phyloP scores from a whole-genome alignment of 139 green algal genomes.

The Chlorella sp. region DNA sequence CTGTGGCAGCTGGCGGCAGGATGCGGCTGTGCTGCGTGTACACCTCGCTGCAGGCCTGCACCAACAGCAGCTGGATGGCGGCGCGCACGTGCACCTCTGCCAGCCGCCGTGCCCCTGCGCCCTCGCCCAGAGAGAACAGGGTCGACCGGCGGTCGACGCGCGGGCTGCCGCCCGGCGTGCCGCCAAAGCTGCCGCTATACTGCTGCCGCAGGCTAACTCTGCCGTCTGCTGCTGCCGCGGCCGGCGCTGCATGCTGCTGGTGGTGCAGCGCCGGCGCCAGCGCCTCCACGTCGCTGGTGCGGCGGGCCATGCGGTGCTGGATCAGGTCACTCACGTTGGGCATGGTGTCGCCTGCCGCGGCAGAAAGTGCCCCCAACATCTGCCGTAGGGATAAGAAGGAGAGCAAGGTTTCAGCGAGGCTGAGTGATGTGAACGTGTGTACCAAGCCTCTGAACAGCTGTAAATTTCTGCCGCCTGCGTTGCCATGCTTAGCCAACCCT shows the following conservation, averaged over 20 bases:
- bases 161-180: background rate
- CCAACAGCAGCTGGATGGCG: constrained; percentile 90
- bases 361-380: constrained; percentile 58
- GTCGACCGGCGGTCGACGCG: background rate
- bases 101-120: constrained; percentile 80
- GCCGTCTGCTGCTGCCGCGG: background rate
- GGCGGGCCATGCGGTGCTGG: constrained; percentile 17
- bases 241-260: background rate
- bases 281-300: constrained; percentile 9
- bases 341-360: constrained; percentile 56
- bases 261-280: background rate
- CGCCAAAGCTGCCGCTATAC: background rate
- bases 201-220: background rate
- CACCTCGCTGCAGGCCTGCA: constrained; percentile 72
- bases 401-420: background rate
- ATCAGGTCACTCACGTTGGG: constrained; percentile 56
- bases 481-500: too few species aligned
- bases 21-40: constrained; percentile 53
- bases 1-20: constrained; percentile 47
- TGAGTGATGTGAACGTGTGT: too few species aligned
- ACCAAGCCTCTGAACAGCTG: too few species aligned
- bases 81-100: constrained; percentile 74
- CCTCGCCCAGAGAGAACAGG: constrained; percentile 66
- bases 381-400: constrained; percentile 36
- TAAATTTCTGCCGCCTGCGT: too few species aligned